Base-by-base conservation (phyloP, 148 eudicot species). In the Chenopodium formosanum region DNA sequence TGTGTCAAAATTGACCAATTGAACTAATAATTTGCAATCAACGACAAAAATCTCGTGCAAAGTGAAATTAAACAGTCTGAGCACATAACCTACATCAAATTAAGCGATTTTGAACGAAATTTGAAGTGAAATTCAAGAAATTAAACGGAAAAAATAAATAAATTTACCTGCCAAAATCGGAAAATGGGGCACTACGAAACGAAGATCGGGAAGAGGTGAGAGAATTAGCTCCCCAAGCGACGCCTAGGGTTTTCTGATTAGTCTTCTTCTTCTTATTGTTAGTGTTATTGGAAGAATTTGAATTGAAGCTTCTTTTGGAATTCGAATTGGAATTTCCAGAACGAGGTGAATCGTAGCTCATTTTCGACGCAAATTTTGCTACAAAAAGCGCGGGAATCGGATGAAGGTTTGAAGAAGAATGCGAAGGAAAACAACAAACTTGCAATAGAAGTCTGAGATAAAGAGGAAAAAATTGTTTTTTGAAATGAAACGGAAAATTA, bases 161-260 rank as follows among this genome's bases (percentile, higher is more conserved):
- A 50, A 14, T 40, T 7, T 34, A 90, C 99, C 97, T 95, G 86
- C 97, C 94, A 46, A 93, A 86, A 84, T 92, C 92, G 70, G 97
- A 87, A 86, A 95, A 95, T 0, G 97, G 97, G 7, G 98, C 85
- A 22, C 69, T 87, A 46, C 95, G 94, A 78, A 87, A 92, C 47
- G 96, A 86, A 75, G 96, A 89, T 0, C 90, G 92, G 64, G 97
- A 93, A n/a, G 97, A 87, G 62, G 98, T 86, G 71, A 76, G 91
- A 82, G 98, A 95, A 86, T 90, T 86, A 40, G 93, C 58, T 25
- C 97, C 97, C 98, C 98, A 95, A 62, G 92, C 92, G 74, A 85
- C 85, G 48, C 97, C 97, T 86, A 95, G 97, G 94, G 97, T 92
- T 92, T 95, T 93, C 90, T 95, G 98, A 47, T 64, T 88, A 1